A percentile compares a stretch with the other conserved stretches of the same genome.
These are phyloP conservation scores for Coemansia sp. DNA, from an alignment of 192 early-diverging fungal species.

Conservation along the genomic window DNA sequence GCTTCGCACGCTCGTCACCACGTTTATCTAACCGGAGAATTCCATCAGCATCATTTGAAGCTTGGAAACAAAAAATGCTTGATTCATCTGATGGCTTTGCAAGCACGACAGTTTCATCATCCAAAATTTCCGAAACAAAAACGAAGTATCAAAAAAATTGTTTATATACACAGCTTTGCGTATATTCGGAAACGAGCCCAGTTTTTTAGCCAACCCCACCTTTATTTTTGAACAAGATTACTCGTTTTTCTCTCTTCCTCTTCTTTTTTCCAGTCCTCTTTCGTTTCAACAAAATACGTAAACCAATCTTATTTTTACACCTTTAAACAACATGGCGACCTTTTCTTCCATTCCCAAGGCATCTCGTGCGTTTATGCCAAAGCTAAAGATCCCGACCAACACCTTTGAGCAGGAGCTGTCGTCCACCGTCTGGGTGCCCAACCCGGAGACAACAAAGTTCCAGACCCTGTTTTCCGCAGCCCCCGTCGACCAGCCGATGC, in stretches of 20 bases:
- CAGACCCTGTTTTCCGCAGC: slow-evolving; percentile 19
- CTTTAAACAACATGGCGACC: slow-evolving; percentile 1
- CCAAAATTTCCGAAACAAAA: too few species aligned
- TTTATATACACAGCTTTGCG: not conserved
- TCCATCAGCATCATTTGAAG: too few species aligned
- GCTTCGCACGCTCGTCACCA: too few species aligned
- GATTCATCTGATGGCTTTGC: too few species aligned
- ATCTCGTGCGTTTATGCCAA: slow-evolving; percentile 1
- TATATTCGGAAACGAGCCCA: not conserved
- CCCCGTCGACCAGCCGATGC: not conserved
- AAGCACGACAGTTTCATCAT: too few species aligned
- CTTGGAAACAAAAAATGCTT: too few species aligned
- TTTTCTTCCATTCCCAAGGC: not conserved
- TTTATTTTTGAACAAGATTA: not conserved
- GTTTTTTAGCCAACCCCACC: not conserved
- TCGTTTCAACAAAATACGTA: too few species aligned
- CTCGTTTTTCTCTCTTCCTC: not conserved
- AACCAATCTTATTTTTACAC: not conserved
- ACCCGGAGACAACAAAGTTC: slow-evolving; percentile 36
- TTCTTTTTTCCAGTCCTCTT: slow-evolving; percentile 2
- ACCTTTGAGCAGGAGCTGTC: slow-evolving; percentile 10
- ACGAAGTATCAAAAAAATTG: slow-evolving; percentile 3
- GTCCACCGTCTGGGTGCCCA: slow-evolving; percentile 28
- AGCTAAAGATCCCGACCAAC: slow-evolving; percentile 12
- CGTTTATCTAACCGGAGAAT: too few species aligned